These are phyloP conservation scores for Phylloporus scabripes DNA, from an alignment of 768 basidiomycete genomes.

Conservation along the genomic window DNA sequence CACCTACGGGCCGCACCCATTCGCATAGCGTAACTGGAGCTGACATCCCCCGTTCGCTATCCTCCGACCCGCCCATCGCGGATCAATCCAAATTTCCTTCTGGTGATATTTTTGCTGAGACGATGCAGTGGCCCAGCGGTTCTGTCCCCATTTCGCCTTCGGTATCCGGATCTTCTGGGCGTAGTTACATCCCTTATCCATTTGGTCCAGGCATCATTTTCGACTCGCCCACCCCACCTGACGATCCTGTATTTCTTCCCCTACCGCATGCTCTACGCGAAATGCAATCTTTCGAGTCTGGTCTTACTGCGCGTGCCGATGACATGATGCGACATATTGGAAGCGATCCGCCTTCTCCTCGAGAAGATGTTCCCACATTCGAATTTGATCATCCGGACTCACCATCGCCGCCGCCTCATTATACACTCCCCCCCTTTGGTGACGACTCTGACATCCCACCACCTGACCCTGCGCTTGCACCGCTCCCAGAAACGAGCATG, in stretches of 20 bases:
- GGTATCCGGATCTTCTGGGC: constrained; percentile 16
- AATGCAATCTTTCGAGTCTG: constrained; percentile 86
- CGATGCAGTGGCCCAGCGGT: constrained; percentile 54
- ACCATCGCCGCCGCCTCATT: constrained; percentile 17
- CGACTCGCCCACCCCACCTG: constrained; percentile 49
- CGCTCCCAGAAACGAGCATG: constrained; percentile 45
- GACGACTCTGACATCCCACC: constrained; percentile 28
- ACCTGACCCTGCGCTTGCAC: constrained; percentile 25
- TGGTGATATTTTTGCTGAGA: constrained; percentile 56
- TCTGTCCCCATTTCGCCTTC: constrained; percentile 35
- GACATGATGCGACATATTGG: constrained; percentile 23
- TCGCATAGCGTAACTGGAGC: constrained; percentile 76
- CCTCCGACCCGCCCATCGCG: constrained; percentile 18
- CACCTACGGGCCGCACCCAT: constrained; percentile 53
- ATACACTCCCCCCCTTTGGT: constrained; percentile 23
- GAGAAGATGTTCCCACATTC: background rate
- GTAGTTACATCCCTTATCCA: constrained; percentile 41
- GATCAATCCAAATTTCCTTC: constrained; percentile 26
- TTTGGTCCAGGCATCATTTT: constrained; percentile 63
- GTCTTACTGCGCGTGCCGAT: constrained; percentile 64
- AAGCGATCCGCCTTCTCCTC: constrained; percentile 9
- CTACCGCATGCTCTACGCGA: constrained; percentile 60
- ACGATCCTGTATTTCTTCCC: constrained; percentile 38
- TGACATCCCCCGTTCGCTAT: constrained; percentile 46
- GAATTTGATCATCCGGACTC: constrained; percentile 3